phyloP scores from a whole-genome alignment of 2,329 filamentous ascomycete genomes.

The Alternaria ventricosa region DNA sequence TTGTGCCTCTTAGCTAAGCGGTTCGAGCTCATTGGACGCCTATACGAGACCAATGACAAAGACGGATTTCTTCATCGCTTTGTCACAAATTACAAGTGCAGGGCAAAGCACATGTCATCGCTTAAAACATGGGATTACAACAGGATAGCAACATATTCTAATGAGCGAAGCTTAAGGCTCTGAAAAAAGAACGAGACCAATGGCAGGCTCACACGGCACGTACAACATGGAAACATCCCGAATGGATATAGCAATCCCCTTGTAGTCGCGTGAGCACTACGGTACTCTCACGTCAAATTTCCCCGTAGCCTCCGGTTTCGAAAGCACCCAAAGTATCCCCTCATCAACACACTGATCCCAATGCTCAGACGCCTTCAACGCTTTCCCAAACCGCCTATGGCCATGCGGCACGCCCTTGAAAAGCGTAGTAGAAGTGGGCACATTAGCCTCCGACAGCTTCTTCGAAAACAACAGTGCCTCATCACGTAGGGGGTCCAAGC shows the following conservation, averaged over 20 bases:
- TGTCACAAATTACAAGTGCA: too few species aligned
- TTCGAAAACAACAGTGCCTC: constrained; percentile 58
- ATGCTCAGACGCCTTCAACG: constrained; percentile 47
- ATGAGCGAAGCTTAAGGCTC: too few species aligned
- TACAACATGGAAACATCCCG: not conserved
- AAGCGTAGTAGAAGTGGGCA: constrained; percentile 57
- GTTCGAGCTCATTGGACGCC: not conserved
- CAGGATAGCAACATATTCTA: too few species aligned
- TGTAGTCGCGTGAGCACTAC: not conserved
- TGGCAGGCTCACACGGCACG: not conserved
- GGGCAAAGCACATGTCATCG: too few species aligned
- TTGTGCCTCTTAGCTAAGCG: not conserved
- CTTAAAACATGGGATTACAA: too few species aligned
- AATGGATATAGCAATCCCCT: not conserved
- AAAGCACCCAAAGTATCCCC: constrained; percentile 54
- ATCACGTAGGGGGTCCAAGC: constrained; percentile 58
- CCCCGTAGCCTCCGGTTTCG: constrained; percentile 40
- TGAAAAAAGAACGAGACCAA: not conserved
- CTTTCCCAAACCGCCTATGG: constrained; percentile 56
- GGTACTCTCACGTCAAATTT: constrained; percentile 45
- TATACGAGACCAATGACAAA: not conserved
- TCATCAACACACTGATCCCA: constrained; percentile 55
- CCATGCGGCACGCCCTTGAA: constrained; percentile 63
- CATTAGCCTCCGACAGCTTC: constrained; percentile 52
- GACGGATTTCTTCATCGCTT: too few species aligned